Conservation (phyloP, 2,329 filamentous ascomycete genomes). For the Raffaelea ambrosiae region DNA sequence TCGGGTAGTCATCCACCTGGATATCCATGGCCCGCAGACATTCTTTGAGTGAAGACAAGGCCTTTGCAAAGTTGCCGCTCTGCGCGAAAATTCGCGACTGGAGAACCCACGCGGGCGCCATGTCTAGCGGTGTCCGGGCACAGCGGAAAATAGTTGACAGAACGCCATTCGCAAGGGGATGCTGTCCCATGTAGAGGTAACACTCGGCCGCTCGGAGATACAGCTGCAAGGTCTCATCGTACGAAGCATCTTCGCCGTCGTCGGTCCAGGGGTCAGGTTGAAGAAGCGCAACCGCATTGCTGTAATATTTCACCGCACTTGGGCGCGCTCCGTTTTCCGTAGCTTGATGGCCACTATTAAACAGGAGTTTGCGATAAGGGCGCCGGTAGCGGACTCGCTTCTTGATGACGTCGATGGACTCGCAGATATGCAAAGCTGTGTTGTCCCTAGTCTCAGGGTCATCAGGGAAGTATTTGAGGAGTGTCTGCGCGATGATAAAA, state of each 20-base stretch:
- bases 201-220: slow-evolving; percentile 76
- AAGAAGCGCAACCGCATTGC: slow-evolving; percentile 66
- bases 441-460: slow-evolving; percentile 60
- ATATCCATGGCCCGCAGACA: slow-evolving; percentile 65
- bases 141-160: slow-evolving; percentile 61
- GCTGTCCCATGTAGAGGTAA: slow-evolving; percentile 68
- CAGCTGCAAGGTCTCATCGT: slow-evolving; percentile 76
- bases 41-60: slow-evolving; percentile 61
- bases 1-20: slow-evolving; percentile 54
- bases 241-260: slow-evolving; percentile 61
- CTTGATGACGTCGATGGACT: slow-evolving; percentile 68
- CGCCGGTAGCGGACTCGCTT: slow-evolving; percentile 49
- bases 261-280: slow-evolving; percentile 73
- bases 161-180: slow-evolving; percentile 57
- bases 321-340: slow-evolving; percentile 74
- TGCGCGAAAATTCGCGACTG: slow-evolving; percentile 72
- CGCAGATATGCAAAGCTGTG: slow-evolving; percentile 73
- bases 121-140: slow-evolving; percentile 66
- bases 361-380: slow-evolving; percentile 67
- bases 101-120: slow-evolving; percentile 75
- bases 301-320: slow-evolving; percentile 76
- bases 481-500: slow-evolving; percentile 74
- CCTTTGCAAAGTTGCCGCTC: slow-evolving; percentile 59
- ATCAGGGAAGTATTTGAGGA: slow-evolving; percentile 61
- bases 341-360: slow-evolving; percentile 68